Evolutionary conservation across 305 asterid genomes (phyloP), one percentile per base, ranked within the genome.

Genomic region (Fraxinus xanthoxyloides): DNA sequence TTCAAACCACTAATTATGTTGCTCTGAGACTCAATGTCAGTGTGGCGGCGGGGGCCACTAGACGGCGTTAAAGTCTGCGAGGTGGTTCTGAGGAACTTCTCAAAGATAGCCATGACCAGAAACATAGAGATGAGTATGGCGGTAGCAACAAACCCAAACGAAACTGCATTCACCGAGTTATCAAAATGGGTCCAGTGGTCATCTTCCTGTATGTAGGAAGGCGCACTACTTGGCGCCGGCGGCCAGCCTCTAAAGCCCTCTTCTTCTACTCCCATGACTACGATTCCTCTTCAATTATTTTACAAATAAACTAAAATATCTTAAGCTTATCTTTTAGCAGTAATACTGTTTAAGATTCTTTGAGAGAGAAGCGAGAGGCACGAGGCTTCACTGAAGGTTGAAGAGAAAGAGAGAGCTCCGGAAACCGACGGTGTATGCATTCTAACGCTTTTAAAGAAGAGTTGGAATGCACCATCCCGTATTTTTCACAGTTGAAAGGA

Each of bases 81-180:
- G 36, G 90, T 86, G 31, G 92, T 89, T 38, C 97, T 84, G 4
- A 92, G 89, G 81, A 94, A 87, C 89, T 91, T 89, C 88, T 92
- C 98, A 77, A 92, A 93, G 2, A 94, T 90, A 46, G 98, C 97
- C 97, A 94, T 92, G 3, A 94, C 92, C n/a, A 94, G 97, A 77
- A 94, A 94, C 97, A 94, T 94, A 23, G 97, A 94, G 63, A 94
- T 91, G 28, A 94, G 97, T 81, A 94, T 89, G 72, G 97, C 98
- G 79, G 98, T 94, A 48, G 98, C 98, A 1, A 92, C 94, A 83
- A 92, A 92, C 76, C 97, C 98, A 65, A 93, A 93, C 0, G 98
- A 93, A 35, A 94, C 94, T 13, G 97, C 97, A 76, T 93, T 92
- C 1, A 91, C 92, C 2, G 97, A 92, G 89, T 91, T 94, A 72